These are phyloP conservation scores for Boehmeria nivea DNA, from an alignment of 306 rosid genomes.

Conservation along the genomic window DNA sequence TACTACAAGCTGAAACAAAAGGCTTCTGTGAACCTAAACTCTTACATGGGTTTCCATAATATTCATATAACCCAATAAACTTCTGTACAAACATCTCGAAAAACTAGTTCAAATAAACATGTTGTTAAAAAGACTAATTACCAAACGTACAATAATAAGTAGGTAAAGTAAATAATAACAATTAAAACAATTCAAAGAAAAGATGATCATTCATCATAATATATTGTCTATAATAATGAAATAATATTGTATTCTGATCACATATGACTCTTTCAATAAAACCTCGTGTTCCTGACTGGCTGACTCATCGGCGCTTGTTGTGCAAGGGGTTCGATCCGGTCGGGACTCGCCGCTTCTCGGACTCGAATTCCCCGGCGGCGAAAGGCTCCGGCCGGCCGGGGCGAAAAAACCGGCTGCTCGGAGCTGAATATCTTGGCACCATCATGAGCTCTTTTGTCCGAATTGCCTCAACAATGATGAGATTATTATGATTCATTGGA, in stretches of 20 bases:
- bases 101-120: too few species aligned
- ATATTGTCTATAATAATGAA: too few species aligned
- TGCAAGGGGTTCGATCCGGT: conserved; percentile 96
- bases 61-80: conserved; percentile 7
- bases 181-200: not conserved
- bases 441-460: not conserved
- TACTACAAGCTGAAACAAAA: too few species aligned
- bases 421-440: conserved; percentile 32
- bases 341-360: conserved; percentile 72
- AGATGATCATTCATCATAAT: not conserved
- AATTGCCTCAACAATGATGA: conserved; percentile 23
- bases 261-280: not conserved
- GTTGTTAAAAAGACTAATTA: too few species aligned
- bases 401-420: conserved; percentile 36
- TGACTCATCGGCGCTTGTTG: conserved; percentile 62
- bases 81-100: not conserved
- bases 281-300: too few species aligned
- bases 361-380: conserved; percentile 29
- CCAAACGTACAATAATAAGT: not conserved
- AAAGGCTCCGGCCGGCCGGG: conserved; percentile 31
- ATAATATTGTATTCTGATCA: not conserved
- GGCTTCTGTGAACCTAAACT: too few species aligned
- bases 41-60: not conserved
- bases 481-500: not conserved
- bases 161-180: not conserved